These are phyloP conservation scores for Sapria himalayana DNA, from an alignment of 345 rosid genomes.

Conservation along the genomic window DNA sequence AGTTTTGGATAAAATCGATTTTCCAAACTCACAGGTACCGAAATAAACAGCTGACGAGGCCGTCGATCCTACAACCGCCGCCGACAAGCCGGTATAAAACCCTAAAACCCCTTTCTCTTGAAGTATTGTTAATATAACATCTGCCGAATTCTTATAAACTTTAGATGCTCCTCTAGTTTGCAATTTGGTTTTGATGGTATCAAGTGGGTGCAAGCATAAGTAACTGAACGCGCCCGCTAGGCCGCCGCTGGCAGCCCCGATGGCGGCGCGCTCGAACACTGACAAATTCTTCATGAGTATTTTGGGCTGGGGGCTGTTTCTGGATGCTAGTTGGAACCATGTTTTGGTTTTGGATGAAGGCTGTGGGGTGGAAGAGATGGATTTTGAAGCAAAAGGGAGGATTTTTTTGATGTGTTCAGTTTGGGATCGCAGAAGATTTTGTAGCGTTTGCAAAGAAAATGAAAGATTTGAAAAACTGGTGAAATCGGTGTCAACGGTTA, in stretches of 20 bases:
- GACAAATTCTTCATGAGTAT: constrained; percentile 47
- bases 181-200: constrained; percentile 74
- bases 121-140: constrained; percentile 55
- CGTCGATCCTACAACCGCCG: constrained; percentile 79
- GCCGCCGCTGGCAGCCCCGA: constrained; percentile 75
- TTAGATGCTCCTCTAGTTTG: constrained; percentile 77
- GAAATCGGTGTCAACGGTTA: constrained; percentile 5
- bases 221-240: constrained; percentile 87
- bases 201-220: constrained; percentile 67
- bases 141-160: constrained; percentile 38
- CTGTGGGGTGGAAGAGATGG: constrained; percentile 16
- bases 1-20: constrained; percentile 49
- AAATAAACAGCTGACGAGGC: constrained; percentile 78
- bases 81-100: constrained; percentile 76
- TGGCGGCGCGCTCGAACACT: constrained; percentile 55
- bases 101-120: constrained; percentile 62
- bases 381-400: constrained; percentile 24
- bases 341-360: constrained; percentile 10
- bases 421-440: neutral
- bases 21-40: constrained; percentile 91
- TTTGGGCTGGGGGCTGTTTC: constrained; percentile 22
- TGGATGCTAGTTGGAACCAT: constrained; percentile 31
- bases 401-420: constrained; percentile 2
- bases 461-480: constrained; percentile 8
- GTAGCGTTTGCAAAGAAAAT: neutral